Conservation (phyloP, 2,329 filamentous ascomycete species). For the Fusarium solani-melongenae region DNA sequence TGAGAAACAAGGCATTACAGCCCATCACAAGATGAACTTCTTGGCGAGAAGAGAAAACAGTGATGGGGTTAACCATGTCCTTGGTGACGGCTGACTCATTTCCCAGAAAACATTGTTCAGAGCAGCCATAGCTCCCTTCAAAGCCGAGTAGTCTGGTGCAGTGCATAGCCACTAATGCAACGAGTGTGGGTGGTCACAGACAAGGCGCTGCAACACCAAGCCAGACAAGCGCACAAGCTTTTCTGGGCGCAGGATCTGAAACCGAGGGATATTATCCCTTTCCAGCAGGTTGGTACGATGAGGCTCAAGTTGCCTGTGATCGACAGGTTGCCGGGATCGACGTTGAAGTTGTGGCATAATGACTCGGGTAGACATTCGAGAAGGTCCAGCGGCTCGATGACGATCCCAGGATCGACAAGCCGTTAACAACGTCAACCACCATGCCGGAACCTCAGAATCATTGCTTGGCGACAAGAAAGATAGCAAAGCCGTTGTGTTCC, state of each 20-base stretch:
- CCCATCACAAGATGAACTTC: neutral
- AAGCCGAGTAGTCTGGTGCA: neutral
- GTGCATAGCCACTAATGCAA: constrained; percentile 5
- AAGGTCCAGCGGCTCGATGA: neutral
- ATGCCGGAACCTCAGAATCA: neutral
- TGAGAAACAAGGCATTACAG: neutral
- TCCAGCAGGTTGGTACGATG: constrained; percentile 1
- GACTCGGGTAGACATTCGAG: constrained; percentile 4
- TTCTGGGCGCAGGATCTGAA: constrained; percentile 10
- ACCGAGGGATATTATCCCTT: constrained; percentile 1
- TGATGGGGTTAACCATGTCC: neutral
- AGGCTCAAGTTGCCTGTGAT: constrained; percentile 2
- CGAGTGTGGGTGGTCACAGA: neutral
- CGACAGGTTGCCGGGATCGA: neutral
- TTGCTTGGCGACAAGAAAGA: neutral
- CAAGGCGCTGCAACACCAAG: neutral
- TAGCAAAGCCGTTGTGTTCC: neutral
- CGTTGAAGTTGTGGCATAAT: constrained; percentile 3
- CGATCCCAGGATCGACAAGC: neutral
- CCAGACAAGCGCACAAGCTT: neutral
- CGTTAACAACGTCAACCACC: neutral
- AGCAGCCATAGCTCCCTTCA: neutral
- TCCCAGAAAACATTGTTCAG: neutral
- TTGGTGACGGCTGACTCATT: neutral
- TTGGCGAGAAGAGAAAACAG: neutral